Conservation (phyloP, 1,139 yeast genomes). For the Zygosaccharomyces pseudobailii region DNA sequence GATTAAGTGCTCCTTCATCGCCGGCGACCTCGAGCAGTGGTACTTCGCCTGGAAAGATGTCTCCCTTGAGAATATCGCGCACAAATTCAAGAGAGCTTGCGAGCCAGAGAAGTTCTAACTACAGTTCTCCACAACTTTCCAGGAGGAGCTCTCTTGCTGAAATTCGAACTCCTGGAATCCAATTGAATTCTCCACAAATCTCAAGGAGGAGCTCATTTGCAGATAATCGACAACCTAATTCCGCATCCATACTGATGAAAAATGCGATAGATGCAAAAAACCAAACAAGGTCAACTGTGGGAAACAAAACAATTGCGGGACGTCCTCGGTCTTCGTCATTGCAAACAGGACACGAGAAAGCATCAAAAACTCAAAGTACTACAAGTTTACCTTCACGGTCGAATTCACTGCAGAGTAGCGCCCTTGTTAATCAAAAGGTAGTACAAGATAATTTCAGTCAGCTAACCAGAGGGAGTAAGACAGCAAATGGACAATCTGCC, state of each 20-base stretch:
- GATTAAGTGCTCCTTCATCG: slow-evolving; percentile 8
- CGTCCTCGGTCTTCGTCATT: slow-evolving; percentile 32
- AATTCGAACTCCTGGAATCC: slow-evolving; percentile 3
- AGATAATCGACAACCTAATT: slow-evolving; percentile 7
- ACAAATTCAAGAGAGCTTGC: slow-evolving; percentile 8
- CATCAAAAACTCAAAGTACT: slow-evolving; percentile 2
- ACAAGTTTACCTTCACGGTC: slow-evolving; percentile 19
- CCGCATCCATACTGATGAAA: slow-evolving; percentile 2
- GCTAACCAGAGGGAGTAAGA: background rate
- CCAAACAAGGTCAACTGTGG: slow-evolving; percentile 4
- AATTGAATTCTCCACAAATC: slow-evolving; percentile 20
- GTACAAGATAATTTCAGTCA: slow-evolving; percentile 20
- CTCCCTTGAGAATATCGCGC: slow-evolving; percentile 11
- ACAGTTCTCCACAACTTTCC: slow-evolving; percentile 23
- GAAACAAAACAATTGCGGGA: slow-evolving; percentile 2
- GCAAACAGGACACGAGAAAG: slow-evolving; percentile 18
- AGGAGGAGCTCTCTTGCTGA: slow-evolving; percentile 20
- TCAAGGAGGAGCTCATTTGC: slow-evolving; percentile 22
- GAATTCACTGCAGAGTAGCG: slow-evolving; percentile 29
- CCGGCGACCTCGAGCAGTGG: slow-evolving; percentile 7
- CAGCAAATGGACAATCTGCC: background rate
- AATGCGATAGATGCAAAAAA: slow-evolving; percentile 5
- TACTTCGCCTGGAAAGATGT: slow-evolving; percentile 10
- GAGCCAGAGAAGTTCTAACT: slow-evolving; percentile 3
- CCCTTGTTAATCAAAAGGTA: slow-evolving; percentile 25